A percentile compares a stretch with the other conserved stretches of the same genome.
Evolutionary conservation across 306 rosid genomes (phyloP).

Genomic region (Glycyrrhiza uralensis): DNA sequence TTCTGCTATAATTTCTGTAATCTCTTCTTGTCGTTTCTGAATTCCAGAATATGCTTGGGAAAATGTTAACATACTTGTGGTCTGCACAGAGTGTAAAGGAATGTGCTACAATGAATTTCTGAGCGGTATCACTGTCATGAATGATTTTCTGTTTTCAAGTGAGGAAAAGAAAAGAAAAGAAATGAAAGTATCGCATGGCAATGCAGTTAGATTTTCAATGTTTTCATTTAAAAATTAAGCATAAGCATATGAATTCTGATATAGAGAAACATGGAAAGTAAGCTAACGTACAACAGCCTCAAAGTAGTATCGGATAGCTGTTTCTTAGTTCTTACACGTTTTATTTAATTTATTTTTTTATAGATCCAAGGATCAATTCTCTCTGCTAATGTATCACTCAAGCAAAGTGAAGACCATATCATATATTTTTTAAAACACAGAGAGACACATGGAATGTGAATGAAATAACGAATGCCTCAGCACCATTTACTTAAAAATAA

Average conservation of each 20-base stretch:
- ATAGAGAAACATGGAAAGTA: not conserved
- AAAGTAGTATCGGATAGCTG: not conserved
- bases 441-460: not conserved
- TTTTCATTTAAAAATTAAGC: not conserved
- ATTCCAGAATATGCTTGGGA: not conserved
- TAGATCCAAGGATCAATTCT: slow-evolving; percentile 3
- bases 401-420: not conserved
- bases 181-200: no score
- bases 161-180: no score
- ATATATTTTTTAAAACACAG: not conserved
- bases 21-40: not conserved
- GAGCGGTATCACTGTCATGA: not conserved
- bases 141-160: not conserved
- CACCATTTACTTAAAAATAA: not conserved
- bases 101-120: not conserved
- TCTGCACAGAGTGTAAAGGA: not conserved
- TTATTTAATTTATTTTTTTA: not conserved
- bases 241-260: not conserved
- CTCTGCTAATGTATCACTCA: not conserved
- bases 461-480: not conserved
- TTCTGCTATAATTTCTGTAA: not conserved
- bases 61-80: not conserved
- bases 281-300: not conserved
- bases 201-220: not conserved
- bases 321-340: not conserved